Evolutionary conservation across 1,284 basidiomycete genomes (phyloP).

Genomic region (Ganoderma leucocontextum): DNA sequence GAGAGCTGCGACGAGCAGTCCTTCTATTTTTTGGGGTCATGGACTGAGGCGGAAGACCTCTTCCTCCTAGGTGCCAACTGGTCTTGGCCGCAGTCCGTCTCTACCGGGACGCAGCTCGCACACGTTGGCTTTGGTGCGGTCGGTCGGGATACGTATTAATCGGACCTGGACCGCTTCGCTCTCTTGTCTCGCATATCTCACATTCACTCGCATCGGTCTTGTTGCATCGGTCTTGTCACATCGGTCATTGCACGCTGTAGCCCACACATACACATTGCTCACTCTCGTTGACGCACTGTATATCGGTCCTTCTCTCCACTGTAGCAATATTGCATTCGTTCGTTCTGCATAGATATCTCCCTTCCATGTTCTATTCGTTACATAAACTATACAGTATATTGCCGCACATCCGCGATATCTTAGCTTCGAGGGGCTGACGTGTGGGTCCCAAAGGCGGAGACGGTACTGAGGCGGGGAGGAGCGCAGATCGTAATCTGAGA

Average conservation of each 20-base stretch:
- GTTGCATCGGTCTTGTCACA: slow-evolving; percentile 5
- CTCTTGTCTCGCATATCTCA: neutral
- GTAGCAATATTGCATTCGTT: slow-evolving; percentile 25
- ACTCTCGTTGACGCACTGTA: slow-evolving; percentile 15
- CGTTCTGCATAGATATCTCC: slow-evolving; percentile 13
- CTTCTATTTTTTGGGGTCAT: slow-evolving; percentile 14
- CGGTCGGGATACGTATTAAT: slow-evolving; percentile 1
- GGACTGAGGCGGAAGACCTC: slow-evolving; percentile 6
- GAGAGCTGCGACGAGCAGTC: slow-evolving; percentile 18
- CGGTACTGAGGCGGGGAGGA: neutral
- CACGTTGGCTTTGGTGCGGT: neutral
- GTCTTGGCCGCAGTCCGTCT: slow-evolving; percentile 21
- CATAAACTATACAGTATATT: neutral
- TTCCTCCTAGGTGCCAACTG: slow-evolving; percentile 19
- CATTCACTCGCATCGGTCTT: slow-evolving; percentile 17
- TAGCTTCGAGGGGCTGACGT: neutral
- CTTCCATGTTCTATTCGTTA: neutral
- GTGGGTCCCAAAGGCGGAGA: neutral
- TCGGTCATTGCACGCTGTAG: slow-evolving; percentile 15
- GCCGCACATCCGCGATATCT: neutral
- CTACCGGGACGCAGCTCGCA: neutral
- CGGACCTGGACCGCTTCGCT: slow-evolving; percentile 4
- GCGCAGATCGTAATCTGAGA: slow-evolving; percentile 34
- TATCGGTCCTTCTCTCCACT: slow-evolving; percentile 8
- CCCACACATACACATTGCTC: slow-evolving; percentile 17